Base-by-base conservation (phyloP, 208 protist genomes). In the Eutreptiella sp. region DNA sequence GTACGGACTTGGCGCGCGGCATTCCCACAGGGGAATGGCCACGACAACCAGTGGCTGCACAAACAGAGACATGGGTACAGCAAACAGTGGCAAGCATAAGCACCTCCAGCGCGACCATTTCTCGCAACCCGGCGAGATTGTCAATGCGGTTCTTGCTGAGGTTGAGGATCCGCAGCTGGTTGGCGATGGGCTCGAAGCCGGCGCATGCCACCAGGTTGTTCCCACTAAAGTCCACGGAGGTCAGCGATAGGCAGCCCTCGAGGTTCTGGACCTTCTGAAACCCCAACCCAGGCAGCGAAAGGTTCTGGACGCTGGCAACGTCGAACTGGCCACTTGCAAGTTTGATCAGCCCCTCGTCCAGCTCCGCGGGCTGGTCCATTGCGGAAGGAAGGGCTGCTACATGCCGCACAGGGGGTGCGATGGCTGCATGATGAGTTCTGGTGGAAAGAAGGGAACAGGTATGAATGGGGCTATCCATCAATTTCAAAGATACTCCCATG, bases 121-220 rank as follows among this genome's bases (percentile, higher is more conserved):
- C 2, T 0, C 59, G 59, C 7, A 91, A 50, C 0, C 46, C 66
- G 0, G 47, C 27, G 3, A 91, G 41, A 42, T 81, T 68, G 0
- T 23, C 45, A 2, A 91, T 32, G 1, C 52, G 24, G 64, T 91
- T 91, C 58, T 88, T 79, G 0, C 81, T 39, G 1, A 68, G 81
- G 50, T 85, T 82, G 11, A 91, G 66, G 27, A 72, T 64, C 19
- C 55, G 71, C 1, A 91, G 70, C 29, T 72, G 79, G 0, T 46
- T 57, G 1, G 73, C 71, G 16, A 83, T 54, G 0, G 19, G 21
- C n/a, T 71, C 60, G 46, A 91, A 43, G 4, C 81, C 85, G 0
- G 42, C 32, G n/a, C 88, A 64, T 14, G 53, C 73, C 4, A 27
- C 63, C 7, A 91, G 75, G 24, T 53, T 48, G 63, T 91, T 91